These are phyloP conservation scores for Caloboletus firmus DNA, from an alignment of 1,284 basidiomycete species.

Conservation along the genomic window DNA sequence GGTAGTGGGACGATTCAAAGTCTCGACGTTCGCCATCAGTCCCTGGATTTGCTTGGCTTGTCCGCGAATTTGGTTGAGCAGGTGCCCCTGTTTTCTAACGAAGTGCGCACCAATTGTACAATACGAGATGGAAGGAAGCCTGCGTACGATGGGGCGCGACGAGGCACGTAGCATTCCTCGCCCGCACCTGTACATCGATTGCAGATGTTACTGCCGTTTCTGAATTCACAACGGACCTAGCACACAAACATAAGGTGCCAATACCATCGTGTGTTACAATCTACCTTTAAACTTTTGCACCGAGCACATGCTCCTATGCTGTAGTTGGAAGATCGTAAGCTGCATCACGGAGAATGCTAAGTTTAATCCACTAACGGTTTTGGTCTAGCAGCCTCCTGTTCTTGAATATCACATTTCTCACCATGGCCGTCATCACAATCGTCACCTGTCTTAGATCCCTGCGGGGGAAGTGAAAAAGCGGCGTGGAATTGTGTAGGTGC, in stretches of 20 bases:
- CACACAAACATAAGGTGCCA: background rate
- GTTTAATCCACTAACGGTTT: constrained; percentile 16
- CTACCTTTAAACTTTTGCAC: constrained; percentile 73
- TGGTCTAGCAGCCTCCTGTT: constrained; percentile 22
- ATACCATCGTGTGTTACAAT: constrained; percentile 1
- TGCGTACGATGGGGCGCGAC: constrained; percentile 71
- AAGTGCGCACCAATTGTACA: constrained; percentile 5
- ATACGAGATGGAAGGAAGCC: background rate
- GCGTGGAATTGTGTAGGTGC: constrained; percentile 36
- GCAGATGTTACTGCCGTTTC: constrained; percentile 64
- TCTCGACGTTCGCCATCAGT: constrained; percentile 64
- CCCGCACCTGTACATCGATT: constrained; percentile 65
- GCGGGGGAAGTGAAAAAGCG: constrained; percentile 29
- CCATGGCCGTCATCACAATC: constrained; percentile 23
- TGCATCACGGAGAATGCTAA: background rate
- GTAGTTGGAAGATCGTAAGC: constrained; percentile 2
- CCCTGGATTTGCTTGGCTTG: constrained; percentile 69
- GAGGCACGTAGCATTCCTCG: constrained; percentile 71
- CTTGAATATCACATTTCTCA: constrained; percentile 26
- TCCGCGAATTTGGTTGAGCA: constrained; percentile 68
- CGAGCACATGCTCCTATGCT: constrained; percentile 61
- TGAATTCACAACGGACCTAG: constrained; percentile 71
- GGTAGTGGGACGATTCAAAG: constrained; percentile 19
- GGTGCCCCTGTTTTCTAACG: constrained; percentile 68
- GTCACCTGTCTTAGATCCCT: constrained; percentile 23